Evolutionary conservation across 306 rosid genomes (phyloP), one percentile per base, ranked within the genome.

Genomic region (Glycine latifolia): DNA sequence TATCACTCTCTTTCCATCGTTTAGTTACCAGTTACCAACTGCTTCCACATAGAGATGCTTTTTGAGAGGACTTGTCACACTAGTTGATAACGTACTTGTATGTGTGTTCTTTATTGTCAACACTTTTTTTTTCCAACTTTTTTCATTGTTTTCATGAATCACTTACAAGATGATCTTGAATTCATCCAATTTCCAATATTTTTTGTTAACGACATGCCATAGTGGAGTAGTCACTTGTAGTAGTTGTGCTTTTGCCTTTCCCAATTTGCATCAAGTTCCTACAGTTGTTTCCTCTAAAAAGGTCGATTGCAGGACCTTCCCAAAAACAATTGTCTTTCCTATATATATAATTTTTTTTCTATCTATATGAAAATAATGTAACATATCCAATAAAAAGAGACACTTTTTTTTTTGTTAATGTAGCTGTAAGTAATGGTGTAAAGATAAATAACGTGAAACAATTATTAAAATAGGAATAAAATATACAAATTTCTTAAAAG

Each of bases 161-260:
- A 53, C 46, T 12, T 11, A 11, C 2, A 47, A 8, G 43, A 48
- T 17, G 82, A 79, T 68, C 26, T 39, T 61, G 67, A 50, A 20
- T 20, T 75, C 15, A 43, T 75, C 47, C 46, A 59, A 44, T 48
- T 56, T 56, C 37, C 60, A 49, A 60, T 10, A 81, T 73, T n/a
- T 82, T 70, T 61, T 8, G 26, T 3, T 73, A 10, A 68, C 77
- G 62, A 79, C 81, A 60, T 59, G 26, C 61, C 60, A 74, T 49
- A 79, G 81, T 80, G 87, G 82, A 26, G 11, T 68, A 11, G 50
- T 59, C 84, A 79, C 33, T 84, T 26, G 31, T 26, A 26, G 31
- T 26, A 26, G 31, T 26, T 68, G 55, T 78, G 73, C 56, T 67
- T 58, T 73, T 59, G 60, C 76, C 86, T 83, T 79, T 76, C 74